Conservation (phyloP, 2,329 filamentous ascomycete genomes). For the Metarhizium sp. region DNA sequence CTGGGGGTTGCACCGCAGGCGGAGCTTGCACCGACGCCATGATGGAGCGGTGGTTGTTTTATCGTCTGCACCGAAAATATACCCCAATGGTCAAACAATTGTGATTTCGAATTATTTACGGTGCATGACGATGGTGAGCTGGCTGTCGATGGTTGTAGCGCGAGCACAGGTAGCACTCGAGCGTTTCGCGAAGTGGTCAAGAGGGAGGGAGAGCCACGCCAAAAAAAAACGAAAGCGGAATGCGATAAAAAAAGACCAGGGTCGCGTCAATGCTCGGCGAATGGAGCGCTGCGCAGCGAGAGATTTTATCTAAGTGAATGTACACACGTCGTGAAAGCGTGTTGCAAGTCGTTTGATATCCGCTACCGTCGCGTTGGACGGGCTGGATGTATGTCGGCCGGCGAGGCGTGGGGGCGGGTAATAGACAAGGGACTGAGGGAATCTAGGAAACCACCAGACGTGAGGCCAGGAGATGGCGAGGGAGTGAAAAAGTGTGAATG, state of each 20-base stretch:
- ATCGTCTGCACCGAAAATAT: constrained; percentile 10
- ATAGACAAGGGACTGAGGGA: constrained; percentile 3
- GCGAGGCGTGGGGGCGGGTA: constrained; percentile 11
- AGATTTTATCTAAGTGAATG: constrained; percentile 11
- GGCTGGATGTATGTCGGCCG: constrained; percentile 3
- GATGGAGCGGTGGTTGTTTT: constrained; percentile 21
- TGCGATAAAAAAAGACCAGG: neutral
- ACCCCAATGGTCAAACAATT: constrained; percentile 14
- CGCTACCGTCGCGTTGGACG: constrained; percentile 6
- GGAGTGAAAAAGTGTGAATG: constrained; percentile 33
- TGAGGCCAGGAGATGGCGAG: constrained; percentile 9
- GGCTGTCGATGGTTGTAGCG: constrained; percentile 4
- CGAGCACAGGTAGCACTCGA: neutral
- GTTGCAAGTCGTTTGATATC: constrained; percentile 10
- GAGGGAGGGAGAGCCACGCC: neutral
- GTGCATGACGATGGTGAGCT: constrained; percentile 28
- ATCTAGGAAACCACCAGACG: constrained; percentile 6
- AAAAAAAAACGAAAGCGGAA: neutral
- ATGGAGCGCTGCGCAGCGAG: constrained; percentile 9
- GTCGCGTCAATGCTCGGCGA: constrained; percentile 16
- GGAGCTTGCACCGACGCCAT: constrained; percentile 78
- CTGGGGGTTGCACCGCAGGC: constrained; percentile 58
- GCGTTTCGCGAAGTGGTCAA: neutral
- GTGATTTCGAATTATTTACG: constrained; percentile 18
- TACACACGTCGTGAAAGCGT: constrained; percentile 19